Percentiles rank a stretch among this genome's conserved stretches.
Conservation (phyloP, 257 asterid species). For the Salvia hispanica region DNA sequence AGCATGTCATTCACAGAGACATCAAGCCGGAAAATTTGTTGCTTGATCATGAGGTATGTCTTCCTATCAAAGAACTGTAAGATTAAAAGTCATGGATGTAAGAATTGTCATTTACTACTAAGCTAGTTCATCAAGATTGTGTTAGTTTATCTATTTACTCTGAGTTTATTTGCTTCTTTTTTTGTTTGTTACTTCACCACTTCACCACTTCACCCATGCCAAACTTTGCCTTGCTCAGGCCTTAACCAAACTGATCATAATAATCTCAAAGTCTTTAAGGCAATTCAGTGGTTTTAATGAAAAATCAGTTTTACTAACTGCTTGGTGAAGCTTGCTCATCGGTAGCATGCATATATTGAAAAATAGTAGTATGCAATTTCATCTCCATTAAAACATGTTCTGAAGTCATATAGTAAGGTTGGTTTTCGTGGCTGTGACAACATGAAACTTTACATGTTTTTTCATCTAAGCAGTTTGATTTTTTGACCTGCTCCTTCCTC, state of each 20-base stretch:
- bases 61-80: background rate
- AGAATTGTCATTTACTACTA: background rate
- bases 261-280: background rate
- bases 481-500: background rate
- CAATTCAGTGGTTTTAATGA: slow-evolving; percentile 5
- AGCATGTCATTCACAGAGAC: slow-evolving; percentile 96
- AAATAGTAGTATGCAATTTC: background rate
- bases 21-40: slow-evolving; percentile 96
- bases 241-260: background rate
- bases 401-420: background rate
- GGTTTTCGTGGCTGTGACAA: background rate
- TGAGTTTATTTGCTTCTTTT: background rate
- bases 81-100: slow-evolving; percentile 7
- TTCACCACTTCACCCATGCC: background rate
- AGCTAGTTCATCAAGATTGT: slow-evolving; percentile 11
- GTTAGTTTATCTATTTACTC: background rate
- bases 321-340: slow-evolving; percentile 6
- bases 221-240: slow-evolving; percentile 8
- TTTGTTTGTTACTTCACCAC: too few relatives aligned
- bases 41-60: slow-evolving; percentile 90
- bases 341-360: background rate
- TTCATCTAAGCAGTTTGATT: background rate
- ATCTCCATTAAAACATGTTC: background rate
- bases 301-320: background rate
- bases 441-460: background rate